These are phyloP conservation scores for Coriolopsis trogii DNA, from an alignment of 1,284 basidiomycete genomes.

Conservation along the genomic window DNA sequence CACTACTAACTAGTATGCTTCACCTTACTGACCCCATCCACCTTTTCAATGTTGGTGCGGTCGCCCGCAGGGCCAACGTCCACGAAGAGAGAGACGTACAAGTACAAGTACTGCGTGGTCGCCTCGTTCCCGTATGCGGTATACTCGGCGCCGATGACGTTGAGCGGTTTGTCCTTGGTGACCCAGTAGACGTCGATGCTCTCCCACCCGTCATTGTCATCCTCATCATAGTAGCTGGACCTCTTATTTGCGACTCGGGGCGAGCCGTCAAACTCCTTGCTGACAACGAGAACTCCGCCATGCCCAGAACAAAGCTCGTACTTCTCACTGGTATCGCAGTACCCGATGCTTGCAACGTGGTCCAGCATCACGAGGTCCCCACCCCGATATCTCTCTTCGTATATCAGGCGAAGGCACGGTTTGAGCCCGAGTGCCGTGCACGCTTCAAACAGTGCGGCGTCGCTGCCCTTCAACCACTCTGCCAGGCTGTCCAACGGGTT, in stretches of 20 bases:
- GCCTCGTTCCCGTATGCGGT: neutral
- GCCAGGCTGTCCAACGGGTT: neutral
- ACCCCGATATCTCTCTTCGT: neutral
- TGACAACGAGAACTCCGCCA: neutral
- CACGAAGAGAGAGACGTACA: neutral
- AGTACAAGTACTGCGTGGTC: neutral
- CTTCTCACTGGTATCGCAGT: neutral
- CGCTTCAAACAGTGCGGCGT: constrained; percentile 10
- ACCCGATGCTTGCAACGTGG: neutral
- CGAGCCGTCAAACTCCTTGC: neutral
- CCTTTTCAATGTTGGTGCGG: neutral
- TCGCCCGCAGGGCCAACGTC: neutral
- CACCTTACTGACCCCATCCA: no score
- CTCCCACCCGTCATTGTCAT: neutral
- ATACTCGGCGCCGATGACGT: neutral
- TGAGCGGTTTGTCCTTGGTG: neutral
- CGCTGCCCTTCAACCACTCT: constrained; percentile 30
- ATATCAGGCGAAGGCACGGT: neutral
- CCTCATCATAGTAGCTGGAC: neutral
- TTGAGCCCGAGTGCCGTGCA: constrained; percentile 9
- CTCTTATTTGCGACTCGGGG: neutral
- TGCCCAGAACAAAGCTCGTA: no score
- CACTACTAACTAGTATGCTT: no score
- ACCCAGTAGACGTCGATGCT: neutral
- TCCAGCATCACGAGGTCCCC: neutral